Evolutionary conservation across 768 basidiomycete genomes (phyloP), one percentile per base, ranked within the genome.

Genomic region (Boletellus sp.): DNA sequence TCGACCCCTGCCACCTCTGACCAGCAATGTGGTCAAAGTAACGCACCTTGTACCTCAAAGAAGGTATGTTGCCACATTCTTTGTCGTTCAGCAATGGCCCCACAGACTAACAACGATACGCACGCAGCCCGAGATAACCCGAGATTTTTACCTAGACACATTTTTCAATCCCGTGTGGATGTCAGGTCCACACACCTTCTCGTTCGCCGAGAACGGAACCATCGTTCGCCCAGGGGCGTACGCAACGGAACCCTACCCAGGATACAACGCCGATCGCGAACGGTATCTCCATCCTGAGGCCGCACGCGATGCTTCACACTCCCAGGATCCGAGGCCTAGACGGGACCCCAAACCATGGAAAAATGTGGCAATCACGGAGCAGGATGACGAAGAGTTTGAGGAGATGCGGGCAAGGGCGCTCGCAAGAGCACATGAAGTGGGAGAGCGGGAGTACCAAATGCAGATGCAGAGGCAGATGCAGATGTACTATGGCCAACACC

Each of bases 61-160:
- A 28, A 10, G 26, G 26, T 28, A 28, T 10, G 26, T 28, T 8
- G 26, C 26, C 7, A 28, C 26, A 28, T 7, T 10, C 26, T n/a
- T 8, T 28, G 26, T 28, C 26, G 1, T 28, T 28, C 10, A 10
- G 10, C 26, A 28, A 28, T 28, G 26, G 26, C 6, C 26, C 26
- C 26, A 10, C 4, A 28, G 26, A 7, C 26, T 28, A 10, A 28
- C 26, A 10, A 28, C 26, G 10, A 22, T n/a, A n/a, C n/a, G n/a
- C 20, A 20, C 3, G 1, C 33, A 55, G 47, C 24, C 40, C 13
- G 22, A 4, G 15, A 17, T 13, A 11, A 40, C 51, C 36, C 19
- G 15, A 1, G 64, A 84, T 79, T 64, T 83, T 75, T 56, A 80
- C 74, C 28, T 72, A 63, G 53, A 81, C 74, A 31, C 72, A 66